Evolutionary conservation across 108 stramenopile genomes (phyloP).

Genomic region (Nitzschia sp.): DNA sequence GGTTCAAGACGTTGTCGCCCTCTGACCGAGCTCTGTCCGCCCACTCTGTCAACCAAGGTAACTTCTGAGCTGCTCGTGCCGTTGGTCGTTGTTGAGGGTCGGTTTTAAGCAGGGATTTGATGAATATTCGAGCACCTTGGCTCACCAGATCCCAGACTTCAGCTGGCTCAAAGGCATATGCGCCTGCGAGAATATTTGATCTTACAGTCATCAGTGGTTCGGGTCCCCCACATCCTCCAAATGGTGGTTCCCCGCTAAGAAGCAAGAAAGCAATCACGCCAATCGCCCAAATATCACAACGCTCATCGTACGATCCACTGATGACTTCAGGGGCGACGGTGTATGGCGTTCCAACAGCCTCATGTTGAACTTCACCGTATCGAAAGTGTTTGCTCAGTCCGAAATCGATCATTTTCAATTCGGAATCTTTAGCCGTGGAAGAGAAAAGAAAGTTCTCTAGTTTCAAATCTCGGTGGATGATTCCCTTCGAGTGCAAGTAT

Average conservation of each 20-base stretch:
- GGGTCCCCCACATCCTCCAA: conserved; percentile 84
- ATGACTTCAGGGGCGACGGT: conserved; percentile 90
- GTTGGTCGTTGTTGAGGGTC: conserved; percentile 86
- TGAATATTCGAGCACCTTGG: conserved; percentile 84
- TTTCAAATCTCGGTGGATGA: conserved; percentile 90
- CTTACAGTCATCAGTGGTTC: conserved; percentile 82
- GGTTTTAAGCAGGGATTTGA: conserved; percentile 74
- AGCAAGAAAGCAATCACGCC: conserved; percentile 86
- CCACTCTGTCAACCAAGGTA: conserved; percentile 85
- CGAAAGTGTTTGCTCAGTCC: conserved; percentile 93
- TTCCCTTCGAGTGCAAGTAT: conserved; percentile 91
- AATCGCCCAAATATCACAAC: conserved; percentile 88
- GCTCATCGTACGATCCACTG: conserved; percentile 80
- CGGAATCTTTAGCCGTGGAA: conserved; percentile 49
- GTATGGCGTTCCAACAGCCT: conserved; percentile 90
- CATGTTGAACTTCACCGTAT: conserved; percentile 80
- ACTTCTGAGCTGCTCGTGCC: conserved; percentile 83
- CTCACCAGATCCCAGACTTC: conserved; percentile 79
- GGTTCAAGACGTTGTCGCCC: conserved; percentile 61
- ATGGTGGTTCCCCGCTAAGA: conserved; percentile 83
- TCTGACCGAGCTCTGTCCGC: conserved; percentile 43
- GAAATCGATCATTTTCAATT: conserved; percentile 98
- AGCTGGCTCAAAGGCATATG: conserved; percentile 70
- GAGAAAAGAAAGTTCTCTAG: conserved; percentile 90
- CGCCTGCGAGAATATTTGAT: conserved; percentile 66